Base-by-base conservation (phyloP, 1,284 basidiomycete species). In the Cystobasidium slooffiae region DNA sequence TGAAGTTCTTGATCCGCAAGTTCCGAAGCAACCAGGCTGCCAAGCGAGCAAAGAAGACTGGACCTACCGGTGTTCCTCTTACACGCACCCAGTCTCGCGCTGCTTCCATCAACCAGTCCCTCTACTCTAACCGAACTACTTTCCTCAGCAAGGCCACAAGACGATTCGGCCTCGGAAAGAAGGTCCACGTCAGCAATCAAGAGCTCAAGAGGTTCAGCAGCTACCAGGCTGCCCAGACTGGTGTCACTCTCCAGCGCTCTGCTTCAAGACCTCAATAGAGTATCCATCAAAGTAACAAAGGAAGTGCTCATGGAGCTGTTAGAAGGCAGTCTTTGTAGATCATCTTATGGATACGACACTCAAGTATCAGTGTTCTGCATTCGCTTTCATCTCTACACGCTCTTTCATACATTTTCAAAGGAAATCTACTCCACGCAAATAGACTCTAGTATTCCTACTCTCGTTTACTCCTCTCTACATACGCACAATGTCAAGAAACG, bases 81-180 rank as follows among this genome's bases (percentile, higher is more conserved):
- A 87, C 87, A 47, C 90, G 93, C 80, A 95, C 91, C 63, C 88
- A 91, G 79, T 95, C 92, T 8, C 92, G 95, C 81, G 92, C 89
- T 53, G 91, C 91, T n/a, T 92, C 91, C 61, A 87, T 93, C 80
- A 91, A 96, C 86, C 94, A 96, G 85, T 93, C 91, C 53, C 84
- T 97, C 80, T 97, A 97, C 88, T 90, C 89, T 70, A 94, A 94
- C 84, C 93, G 93, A 86, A 90, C 91, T 66, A 89, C 88, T 76
- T 94, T 95, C 87, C 90, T 95, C 83, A 88, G 88, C 79, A 90
- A 92, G 68, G 92, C 92, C 64, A 88, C 90, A 84, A 91, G 90
- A 84, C 90, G 93, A 74, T 91, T 94, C 80, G 90, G 91, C 75
- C 87, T 88, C 81, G 78, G 80, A 76, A 82, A 82, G 79, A 90